Evolutionary conservation across 2,329 filamentous ascomycete species (phyloP).

Genomic region (Venturia asperata): DNA sequence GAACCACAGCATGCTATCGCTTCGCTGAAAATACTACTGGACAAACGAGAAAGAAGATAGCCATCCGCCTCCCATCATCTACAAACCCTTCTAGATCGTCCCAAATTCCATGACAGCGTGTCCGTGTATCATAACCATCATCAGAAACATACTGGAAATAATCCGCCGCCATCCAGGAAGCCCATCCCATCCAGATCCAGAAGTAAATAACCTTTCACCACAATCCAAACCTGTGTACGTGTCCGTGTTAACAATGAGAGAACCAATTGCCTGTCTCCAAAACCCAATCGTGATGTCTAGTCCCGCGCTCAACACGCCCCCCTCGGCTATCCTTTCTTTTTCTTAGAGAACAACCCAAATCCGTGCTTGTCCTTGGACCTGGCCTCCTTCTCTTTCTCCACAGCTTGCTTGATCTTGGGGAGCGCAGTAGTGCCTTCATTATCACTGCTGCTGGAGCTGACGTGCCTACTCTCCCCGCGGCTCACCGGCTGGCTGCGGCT

Average conservation of each 20-base stretch:
- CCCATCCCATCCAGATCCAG: not conserved
- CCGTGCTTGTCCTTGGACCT: slow-evolving; percentile 5
- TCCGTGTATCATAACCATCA: not conserved
- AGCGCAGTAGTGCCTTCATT: slow-evolving; percentile 18
- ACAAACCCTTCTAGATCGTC: not conserved
- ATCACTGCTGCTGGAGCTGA: slow-evolving; percentile 11
- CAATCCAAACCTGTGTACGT: not conserved
- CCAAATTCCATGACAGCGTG: not conserved
- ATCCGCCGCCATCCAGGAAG: not conserved
- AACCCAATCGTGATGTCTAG: not conserved
- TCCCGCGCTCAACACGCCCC: not conserved
- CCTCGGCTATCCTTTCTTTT: not conserved
- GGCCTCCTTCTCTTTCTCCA: slow-evolving; percentile 6
- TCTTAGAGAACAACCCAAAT: slow-evolving; percentile 2
- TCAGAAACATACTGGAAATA: not conserved
- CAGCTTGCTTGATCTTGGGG: slow-evolving; percentile 15
- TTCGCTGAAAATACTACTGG: slow-evolving; percentile 6
- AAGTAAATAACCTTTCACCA: not conserved
- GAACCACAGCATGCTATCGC: not conserved
- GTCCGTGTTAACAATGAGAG: not conserved
- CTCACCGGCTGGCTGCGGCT: slow-evolving; percentile 12
- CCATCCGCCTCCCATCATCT: not conserved
- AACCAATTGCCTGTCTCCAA: not conserved
- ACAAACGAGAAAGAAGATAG: slow-evolving; percentile 9
- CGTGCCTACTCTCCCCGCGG: slow-evolving; percentile 7